Evolutionary conservation across 108 stramenopile species (phyloP), one percentile per base, ranked within the genome.

Genomic region (Epithemia pelagica): DNA sequence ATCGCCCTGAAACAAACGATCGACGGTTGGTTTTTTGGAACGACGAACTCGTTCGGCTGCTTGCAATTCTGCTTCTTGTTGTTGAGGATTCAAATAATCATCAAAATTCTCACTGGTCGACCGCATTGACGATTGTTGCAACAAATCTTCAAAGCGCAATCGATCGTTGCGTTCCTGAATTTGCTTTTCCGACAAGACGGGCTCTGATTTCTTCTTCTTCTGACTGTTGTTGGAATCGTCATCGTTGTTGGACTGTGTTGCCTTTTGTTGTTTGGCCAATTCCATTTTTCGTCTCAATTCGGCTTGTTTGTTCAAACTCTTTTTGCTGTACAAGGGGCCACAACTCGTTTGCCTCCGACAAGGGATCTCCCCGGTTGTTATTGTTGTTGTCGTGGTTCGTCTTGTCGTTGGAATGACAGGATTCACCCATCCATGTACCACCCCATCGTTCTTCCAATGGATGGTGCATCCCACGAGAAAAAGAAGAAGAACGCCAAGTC

Each of bases 91-190:
- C 51, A 89, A 63, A 67, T 92, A 92, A 8, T 61, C 78, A 51
- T 79, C 85, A 2, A 64, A 60, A 25, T 54, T 61, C 64, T 78
- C 74, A 58, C 69, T 70, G 27, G 59, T 53, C 21, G 60, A 22
- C 22, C 24, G 27, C 7, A 63, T 37, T 30, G 75, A 62, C 55
- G 75, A 62, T 10, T 66, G 76, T 54, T 79, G 69, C 59, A 92
- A 71, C 59, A 92, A 54, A 52, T 86, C 81, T 46, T 82, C 83
- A 65, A 92, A 92, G 30, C 91, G 75, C 54, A 70, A 64, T 22
- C 77, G 82, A 73, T 92, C 91, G 68, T 92, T 92, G 21, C 70
- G 67, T 61, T 80, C 62, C 70, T 90, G 86, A 24, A 92, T 86
- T 71, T 89, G 83, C 28, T 78, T 74, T 33, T 69, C 74, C 24